phyloP scores from a whole-genome alignment of 768 basidiomycete species.

The Lactarius hengduanensis region DNA sequence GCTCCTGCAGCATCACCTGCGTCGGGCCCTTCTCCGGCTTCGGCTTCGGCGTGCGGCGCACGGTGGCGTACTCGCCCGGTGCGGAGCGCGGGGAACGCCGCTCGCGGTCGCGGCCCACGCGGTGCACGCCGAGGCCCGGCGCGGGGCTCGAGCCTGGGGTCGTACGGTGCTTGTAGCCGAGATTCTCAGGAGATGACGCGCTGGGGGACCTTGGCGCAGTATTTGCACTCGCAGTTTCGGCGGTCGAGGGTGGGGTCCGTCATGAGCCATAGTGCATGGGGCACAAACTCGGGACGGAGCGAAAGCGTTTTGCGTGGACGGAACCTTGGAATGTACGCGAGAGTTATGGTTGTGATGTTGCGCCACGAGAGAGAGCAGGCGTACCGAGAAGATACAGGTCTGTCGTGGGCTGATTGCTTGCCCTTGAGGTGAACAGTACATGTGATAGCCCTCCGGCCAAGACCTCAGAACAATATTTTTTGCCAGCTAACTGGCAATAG shows the following conservation, averaged over 20 bases:
- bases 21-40: slow-evolving; percentile 39
- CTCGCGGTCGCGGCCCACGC: slow-evolving; percentile 23
- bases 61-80: slow-evolving; percentile 41
- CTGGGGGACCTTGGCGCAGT: slow-evolving; percentile 69
- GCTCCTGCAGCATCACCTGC: slow-evolving; percentile 56
- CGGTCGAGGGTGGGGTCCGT: slow-evolving; percentile 48
- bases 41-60: slow-evolving; percentile 41
- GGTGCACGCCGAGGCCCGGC: slow-evolving; percentile 18
- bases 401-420: slow-evolving; percentile 51
- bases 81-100: slow-evolving; percentile 14
- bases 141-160: slow-evolving; percentile 11
- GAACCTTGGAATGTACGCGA: slow-evolving; percentile 36
- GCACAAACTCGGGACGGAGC: slow-evolving; percentile 85
- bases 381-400: slow-evolving; percentile 79
- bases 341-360: not conserved
- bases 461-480: slow-evolving; percentile 55
- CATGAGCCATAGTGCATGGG: slow-evolving; percentile 80
- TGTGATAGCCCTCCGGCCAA: slow-evolving; percentile 67
- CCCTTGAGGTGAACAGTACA: slow-evolving; percentile 79
- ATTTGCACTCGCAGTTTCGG: slow-evolving; percentile 68
- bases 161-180: slow-evolving; percentile 43
- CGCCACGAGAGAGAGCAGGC: slow-evolving; percentile 16
- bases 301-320: slow-evolving; percentile 51
- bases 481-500: slow-evolving; percentile 41
- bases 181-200: slow-evolving; percentile 62